Evolutionary conservation across 164 flowering plant species (phyloP).

Genomic region (Amborella trichopoda): DNA sequence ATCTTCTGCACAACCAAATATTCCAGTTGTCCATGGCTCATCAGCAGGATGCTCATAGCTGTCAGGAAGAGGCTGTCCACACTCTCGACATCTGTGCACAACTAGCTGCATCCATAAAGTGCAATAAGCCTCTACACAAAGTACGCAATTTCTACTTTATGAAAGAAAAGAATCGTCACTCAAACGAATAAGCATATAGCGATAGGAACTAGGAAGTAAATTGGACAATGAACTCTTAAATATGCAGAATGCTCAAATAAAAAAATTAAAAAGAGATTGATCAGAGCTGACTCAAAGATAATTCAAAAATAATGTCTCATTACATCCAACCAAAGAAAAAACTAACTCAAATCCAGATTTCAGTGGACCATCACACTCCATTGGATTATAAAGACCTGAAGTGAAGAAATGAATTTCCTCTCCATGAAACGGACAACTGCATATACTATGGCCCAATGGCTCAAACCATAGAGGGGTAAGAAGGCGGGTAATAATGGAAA

Average conservation of each 20-base stretch:
- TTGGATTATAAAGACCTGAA: too few relatives aligned
- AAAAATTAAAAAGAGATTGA: not conserved
- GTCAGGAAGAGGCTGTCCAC: constrained; percentile 75
- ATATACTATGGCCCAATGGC: too few relatives aligned
- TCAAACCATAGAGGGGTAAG: too few relatives aligned
- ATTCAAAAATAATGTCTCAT: too few relatives aligned
- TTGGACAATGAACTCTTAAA: not conserved
- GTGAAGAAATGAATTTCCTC: too few relatives aligned
- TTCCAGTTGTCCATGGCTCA: constrained; percentile 86
- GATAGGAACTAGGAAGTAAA: too few relatives aligned
- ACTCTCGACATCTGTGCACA: constrained; percentile 53
- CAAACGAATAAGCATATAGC: not conserved
- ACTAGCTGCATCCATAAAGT: constrained; percentile 27
- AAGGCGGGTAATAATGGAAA: too few relatives aligned
- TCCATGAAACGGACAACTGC: too few relatives aligned
- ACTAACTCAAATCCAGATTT: too few relatives aligned
- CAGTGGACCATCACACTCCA: too few relatives aligned
- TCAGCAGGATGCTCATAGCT: constrained; percentile 70
- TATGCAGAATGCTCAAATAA: not conserved
- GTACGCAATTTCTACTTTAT: not conserved
- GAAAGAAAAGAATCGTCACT: too few relatives aligned
- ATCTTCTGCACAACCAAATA: constrained; percentile 78
- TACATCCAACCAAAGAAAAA: too few relatives aligned
- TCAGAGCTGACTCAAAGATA: not conserved
- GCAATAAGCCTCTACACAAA: constrained; percentile 1